phyloP scores from a whole-genome alignment of 352 stramenopile species.

The Pythium folliculosum region DNA sequence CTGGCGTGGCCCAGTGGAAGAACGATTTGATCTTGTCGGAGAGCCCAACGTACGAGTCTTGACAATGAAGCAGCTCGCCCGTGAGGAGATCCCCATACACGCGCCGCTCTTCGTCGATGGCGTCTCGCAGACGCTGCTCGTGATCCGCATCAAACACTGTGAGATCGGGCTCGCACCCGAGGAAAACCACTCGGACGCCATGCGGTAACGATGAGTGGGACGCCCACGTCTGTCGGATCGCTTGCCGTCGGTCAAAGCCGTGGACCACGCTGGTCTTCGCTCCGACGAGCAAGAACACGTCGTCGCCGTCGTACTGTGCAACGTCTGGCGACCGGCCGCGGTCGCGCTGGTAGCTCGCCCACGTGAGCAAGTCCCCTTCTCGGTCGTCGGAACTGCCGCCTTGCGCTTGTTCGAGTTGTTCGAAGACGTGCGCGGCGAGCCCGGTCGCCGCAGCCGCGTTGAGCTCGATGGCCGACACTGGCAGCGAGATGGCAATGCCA shows the following conservation, averaged over 20 bases:
- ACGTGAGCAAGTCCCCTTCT: background rate
- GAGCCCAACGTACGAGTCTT: constrained; percentile 9
- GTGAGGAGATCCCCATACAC: constrained; percentile 15
- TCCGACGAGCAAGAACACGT: constrained; percentile 36
- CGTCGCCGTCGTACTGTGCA: too few species aligned
- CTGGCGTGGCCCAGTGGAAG: background rate
- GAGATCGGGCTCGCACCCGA: constrained; percentile 34
- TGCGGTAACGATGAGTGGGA: background rate
- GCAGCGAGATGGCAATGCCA: background rate
- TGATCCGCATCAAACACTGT: background rate
- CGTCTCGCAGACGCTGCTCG: background rate
- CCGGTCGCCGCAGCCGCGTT: background rate
- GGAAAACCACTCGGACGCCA: constrained; percentile 36
- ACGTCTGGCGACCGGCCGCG: too few species aligned
- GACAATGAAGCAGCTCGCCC: constrained; percentile 1
- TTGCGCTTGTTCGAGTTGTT: background rate
- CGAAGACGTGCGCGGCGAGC: background rate
- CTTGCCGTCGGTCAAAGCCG: constrained; percentile 33
- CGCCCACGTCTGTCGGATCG: constrained; percentile 39
- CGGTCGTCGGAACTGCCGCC: background rate
- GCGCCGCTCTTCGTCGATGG: constrained; percentile 31
- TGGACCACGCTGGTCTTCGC: constrained; percentile 42
- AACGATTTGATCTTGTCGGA: constrained; percentile 8
- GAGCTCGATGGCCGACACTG: background rate
- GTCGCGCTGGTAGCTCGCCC: background rate